phyloP scores from a whole-genome alignment of 2,329 filamentous ascomycete species.

The Ophioceras dolichostomum region DNA sequence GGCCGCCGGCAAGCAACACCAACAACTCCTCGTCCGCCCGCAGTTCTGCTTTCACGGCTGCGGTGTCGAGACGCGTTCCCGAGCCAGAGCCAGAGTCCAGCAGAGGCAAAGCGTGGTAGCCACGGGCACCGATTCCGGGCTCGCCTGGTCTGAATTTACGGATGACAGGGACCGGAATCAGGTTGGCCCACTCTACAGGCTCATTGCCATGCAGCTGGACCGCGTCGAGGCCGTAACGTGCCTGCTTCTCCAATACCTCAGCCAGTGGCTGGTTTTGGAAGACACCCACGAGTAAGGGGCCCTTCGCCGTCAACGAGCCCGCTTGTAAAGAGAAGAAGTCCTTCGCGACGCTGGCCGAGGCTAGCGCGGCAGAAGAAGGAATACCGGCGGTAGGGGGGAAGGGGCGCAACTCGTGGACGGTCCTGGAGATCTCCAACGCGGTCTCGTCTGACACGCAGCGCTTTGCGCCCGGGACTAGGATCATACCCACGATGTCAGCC shows the following conservation, averaged over 20 bases:
- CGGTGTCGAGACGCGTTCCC: slow-evolving; percentile 64
- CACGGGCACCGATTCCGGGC: slow-evolving; percentile 57
- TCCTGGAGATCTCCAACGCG: slow-evolving; percentile 67
- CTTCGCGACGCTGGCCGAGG: slow-evolving; percentile 12
- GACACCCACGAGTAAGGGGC: slow-evolving; percentile 75
- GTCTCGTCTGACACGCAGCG: slow-evolving; percentile 69
- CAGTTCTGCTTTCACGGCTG: slow-evolving; percentile 55
- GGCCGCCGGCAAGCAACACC: slow-evolving; percentile 73
- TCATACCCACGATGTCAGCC: slow-evolving; percentile 88
- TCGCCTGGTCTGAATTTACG: slow-evolving; percentile 71
- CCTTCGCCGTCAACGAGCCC: slow-evolving; percentile 24
- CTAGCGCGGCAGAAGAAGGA: slow-evolving; percentile 10
- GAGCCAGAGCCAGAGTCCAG: slow-evolving; percentile 81
- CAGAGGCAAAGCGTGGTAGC: slow-evolving; percentile 73
- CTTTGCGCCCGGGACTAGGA: slow-evolving; percentile 70
- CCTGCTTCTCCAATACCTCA: slow-evolving; percentile 70
- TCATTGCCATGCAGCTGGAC: slow-evolving; percentile 91
- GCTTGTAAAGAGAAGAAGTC: slow-evolving; percentile 51
- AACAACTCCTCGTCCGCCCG: slow-evolving; percentile 56
- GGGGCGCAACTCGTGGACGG: slow-evolving; percentile 51
- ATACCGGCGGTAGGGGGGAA: slow-evolving; percentile 8
- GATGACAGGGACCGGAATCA: slow-evolving; percentile 89
- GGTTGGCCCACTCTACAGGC: slow-evolving; percentile 76
- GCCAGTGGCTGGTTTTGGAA: slow-evolving; percentile 84
- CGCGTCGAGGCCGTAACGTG: slow-evolving; percentile 65